These are phyloP conservation scores for Aspergillus fumigatiaffinis DNA, from an alignment of 2,329 filamentous ascomycete species.

Conservation along the genomic window DNA sequence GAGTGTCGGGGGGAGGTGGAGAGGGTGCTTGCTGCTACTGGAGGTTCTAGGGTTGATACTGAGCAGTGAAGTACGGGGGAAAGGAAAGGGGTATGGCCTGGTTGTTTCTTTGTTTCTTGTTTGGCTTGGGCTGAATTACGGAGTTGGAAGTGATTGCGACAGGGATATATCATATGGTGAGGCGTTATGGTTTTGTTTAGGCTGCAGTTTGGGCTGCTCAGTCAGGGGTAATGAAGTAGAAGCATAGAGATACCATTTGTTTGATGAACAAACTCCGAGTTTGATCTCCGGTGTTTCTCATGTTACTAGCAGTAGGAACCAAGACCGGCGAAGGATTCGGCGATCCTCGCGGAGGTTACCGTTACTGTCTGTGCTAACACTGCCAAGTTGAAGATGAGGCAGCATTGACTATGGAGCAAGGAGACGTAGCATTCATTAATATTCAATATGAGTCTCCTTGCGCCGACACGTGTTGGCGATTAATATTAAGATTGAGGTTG, in stretches of 20 bases:
- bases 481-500: neutral
- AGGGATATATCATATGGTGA: too few species aligned
- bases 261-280: too few species aligned
- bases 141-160: too few species aligned
- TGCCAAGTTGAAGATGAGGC: too few species aligned
- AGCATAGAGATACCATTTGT: too few species aligned
- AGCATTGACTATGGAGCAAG: neutral
- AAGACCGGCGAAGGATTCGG: too few species aligned
- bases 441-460: neutral
- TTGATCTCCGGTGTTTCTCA: neutral
- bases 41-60: slow-evolving; percentile 4
- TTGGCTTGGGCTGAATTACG: too few species aligned
- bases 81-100: too few species aligned
- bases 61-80: too few species aligned
- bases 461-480: neutral
- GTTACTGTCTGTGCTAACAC: neutral
- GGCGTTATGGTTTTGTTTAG: too few species aligned
- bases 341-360: neutral
- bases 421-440: neutral
- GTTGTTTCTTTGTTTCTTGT: neutral
- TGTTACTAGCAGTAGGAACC: neutral
- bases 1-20: slow-evolving; percentile 53
- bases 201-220: too few species aligned
- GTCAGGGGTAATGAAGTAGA: too few species aligned
- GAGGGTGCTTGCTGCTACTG: slow-evolving; percentile 44